Conservation (phyloP, 306 rosid species). For the Glycine tomentella region DNA sequence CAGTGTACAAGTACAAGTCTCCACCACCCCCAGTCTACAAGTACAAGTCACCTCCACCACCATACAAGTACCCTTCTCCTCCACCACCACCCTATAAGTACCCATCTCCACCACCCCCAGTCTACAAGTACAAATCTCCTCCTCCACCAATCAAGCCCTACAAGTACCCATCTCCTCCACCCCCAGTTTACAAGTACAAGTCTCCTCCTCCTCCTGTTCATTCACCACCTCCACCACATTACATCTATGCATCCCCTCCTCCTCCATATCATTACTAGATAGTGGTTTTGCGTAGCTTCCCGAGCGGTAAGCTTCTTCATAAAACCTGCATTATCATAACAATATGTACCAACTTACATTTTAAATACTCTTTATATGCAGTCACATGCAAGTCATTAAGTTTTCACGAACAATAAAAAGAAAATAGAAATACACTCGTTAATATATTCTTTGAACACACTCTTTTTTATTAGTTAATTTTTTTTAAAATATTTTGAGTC, state of each 20-base stretch:
- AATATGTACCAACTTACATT: background rate
- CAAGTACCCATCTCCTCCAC: background rate
- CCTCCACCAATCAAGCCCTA: background rate
- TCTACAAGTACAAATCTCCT: background rate
- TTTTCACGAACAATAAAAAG: too few relatives aligned
- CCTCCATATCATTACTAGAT: conserved; percentile 64
- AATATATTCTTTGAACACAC: too few relatives aligned
- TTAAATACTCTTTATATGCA: background rate
- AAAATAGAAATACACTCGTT: too few relatives aligned
- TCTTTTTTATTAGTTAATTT: too few relatives aligned
- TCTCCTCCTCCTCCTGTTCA: conserved; percentile 22
- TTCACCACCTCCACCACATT: conserved; percentile 24
- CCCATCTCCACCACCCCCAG: background rate
- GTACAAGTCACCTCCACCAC: background rate
- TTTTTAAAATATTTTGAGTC: too few relatives aligned
- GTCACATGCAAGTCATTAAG: background rate
- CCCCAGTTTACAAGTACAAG: background rate
- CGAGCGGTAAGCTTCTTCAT: conserved; percentile 47
- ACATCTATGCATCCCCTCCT: conserved; percentile 29
- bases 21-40: background rate
- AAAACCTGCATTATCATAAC: background rate
- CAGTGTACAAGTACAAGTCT: background rate
- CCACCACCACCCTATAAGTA: background rate
- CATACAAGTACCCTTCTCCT: background rate
- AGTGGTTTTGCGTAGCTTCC: background rate